Percentiles rank a stretch among this genome's conserved stretches.
These are phyloP conservation scores for Leptosphaerulina australis DNA, from an alignment of 2,329 filamentous ascomycete species.

Conservation along the genomic window DNA sequence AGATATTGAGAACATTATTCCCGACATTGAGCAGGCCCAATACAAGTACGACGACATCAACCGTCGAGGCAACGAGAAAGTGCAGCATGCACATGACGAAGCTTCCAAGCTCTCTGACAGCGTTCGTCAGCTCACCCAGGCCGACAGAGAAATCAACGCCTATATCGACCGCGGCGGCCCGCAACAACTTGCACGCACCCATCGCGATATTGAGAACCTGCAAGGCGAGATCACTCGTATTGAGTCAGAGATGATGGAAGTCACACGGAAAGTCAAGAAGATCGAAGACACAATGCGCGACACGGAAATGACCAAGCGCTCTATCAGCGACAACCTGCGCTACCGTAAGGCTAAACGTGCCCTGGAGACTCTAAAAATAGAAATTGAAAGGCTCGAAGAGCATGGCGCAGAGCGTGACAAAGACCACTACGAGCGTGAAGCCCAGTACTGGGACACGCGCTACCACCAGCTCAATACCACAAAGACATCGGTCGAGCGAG, in stretches of 20 bases:
- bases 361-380: constrained; percentile 68
- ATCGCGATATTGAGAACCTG: constrained; percentile 70
- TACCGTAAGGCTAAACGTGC: constrained; percentile 77
- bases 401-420: constrained; percentile 85
- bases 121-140: constrained; percentile 75
- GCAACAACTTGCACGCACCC: constrained; percentile 70
- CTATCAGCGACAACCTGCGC: constrained; percentile 85
- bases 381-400: constrained; percentile 76
- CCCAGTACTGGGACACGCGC: constrained; percentile 68
- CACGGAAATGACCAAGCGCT: constrained; percentile 81
- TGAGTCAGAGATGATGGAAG: constrained; percentile 69
- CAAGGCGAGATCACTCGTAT: constrained; percentile 68
- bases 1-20: constrained; percentile 75
- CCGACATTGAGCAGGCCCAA: constrained; percentile 76
- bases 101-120: constrained; percentile 75
- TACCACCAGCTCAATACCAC: constrained; percentile 74
- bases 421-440: constrained; percentile 73
- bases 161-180: constrained; percentile 80
- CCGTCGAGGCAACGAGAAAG: constrained; percentile 71
- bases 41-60: constrained; percentile 78
- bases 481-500: constrained; percentile 74
- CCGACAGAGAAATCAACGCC: constrained; percentile 76
- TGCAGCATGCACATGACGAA: constrained; percentile 73
- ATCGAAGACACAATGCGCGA: constrained; percentile 78
- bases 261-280: constrained; percentile 75